These are phyloP conservation scores for Lycium ferocissimum DNA, from an alignment of 257 asterid species.

Conservation along the genomic window DNA sequence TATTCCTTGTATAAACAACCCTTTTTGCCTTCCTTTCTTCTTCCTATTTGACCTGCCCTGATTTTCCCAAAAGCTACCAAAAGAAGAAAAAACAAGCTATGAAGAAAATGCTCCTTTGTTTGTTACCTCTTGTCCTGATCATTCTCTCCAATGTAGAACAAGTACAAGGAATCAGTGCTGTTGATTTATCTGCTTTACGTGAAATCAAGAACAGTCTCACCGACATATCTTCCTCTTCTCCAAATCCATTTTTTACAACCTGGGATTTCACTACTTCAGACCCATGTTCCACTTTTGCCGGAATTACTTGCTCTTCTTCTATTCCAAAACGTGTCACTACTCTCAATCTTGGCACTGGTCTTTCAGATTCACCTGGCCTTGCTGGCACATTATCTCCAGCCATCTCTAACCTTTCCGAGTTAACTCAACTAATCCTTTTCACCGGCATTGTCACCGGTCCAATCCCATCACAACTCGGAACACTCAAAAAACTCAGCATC, in stretches of 20 bases:
- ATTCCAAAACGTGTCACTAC: conserved; percentile 34
- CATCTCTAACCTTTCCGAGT: conserved; percentile 48
- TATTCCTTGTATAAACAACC: neutral
- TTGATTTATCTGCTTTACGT: conserved; percentile 67
- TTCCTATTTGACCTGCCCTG: neutral
- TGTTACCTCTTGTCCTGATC: neutral
- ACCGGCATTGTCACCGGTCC: conserved; percentile 85
- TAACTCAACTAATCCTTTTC: conserved; percentile 69
- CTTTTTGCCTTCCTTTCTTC: conserved; percentile 6
- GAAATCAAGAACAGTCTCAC: conserved; percentile 61
- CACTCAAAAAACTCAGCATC: conserved; percentile 56
- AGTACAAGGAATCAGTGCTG: conserved; percentile 11
- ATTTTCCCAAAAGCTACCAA: neutral
- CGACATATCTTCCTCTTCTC: conserved; percentile 50
- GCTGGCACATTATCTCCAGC: conserved; percentile 70
- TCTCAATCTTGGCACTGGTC: conserved; percentile 74
- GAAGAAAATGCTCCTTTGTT: neutral
- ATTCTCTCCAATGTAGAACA: neutral
- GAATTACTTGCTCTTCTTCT: conserved; percentile 58
- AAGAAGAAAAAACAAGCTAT: conserved; percentile 2
- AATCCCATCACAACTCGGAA: conserved; percentile 51
- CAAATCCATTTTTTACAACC: conserved; percentile 56
- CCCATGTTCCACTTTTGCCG: conserved; percentile 76
- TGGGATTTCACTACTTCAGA: conserved; percentile 71
- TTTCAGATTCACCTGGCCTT: conserved; percentile 69